Conservation (phyloP, 257 asterid species). For the Oldenlandia corymbosa region DNA sequence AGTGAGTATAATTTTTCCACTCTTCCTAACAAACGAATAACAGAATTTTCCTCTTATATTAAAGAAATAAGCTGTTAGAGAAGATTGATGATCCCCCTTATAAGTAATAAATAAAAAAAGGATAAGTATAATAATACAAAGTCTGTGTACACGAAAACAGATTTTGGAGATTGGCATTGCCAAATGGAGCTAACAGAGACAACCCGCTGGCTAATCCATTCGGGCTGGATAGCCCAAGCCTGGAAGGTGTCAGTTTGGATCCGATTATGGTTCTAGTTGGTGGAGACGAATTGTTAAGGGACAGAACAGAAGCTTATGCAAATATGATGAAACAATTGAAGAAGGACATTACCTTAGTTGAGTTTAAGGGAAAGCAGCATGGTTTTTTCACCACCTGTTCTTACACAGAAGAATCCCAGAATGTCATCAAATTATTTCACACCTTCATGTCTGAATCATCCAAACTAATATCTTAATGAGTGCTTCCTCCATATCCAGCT, state of each 20-base stretch:
- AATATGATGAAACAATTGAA: slow-evolving; percentile 7
- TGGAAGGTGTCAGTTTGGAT: slow-evolving; percentile 14
- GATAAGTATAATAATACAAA: no score
- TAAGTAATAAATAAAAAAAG: no score
- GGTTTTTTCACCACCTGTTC: slow-evolving; percentile 18
- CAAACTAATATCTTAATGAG: no score
- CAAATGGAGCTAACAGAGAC: slow-evolving; percentile 16
- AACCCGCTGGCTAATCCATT: slow-evolving; percentile 26
- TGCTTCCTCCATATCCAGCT: no score
- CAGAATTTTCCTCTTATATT: no score
- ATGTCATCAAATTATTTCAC: slow-evolving; percentile 6
- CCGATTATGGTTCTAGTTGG: slow-evolving; percentile 27
- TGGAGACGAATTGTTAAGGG: slow-evolving; percentile 22
- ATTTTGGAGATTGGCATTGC: slow-evolving; percentile 27
- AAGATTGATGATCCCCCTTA: no score
- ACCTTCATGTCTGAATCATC: neutral
- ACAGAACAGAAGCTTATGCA: slow-evolving; percentile 22
- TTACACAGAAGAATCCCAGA: slow-evolving; percentile 10
- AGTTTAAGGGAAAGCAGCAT: slow-evolving; percentile 24
- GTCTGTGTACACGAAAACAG: no score
- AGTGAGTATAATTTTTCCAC: no score
- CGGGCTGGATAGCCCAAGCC: slow-evolving; percentile 22
- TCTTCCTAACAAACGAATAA: no score
- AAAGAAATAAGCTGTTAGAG: no score
- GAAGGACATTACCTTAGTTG: slow-evolving; percentile 10